phyloP scores from a whole-genome alignment of 768 basidiomycete genomes.

The Dentipellis fragilis region DNA sequence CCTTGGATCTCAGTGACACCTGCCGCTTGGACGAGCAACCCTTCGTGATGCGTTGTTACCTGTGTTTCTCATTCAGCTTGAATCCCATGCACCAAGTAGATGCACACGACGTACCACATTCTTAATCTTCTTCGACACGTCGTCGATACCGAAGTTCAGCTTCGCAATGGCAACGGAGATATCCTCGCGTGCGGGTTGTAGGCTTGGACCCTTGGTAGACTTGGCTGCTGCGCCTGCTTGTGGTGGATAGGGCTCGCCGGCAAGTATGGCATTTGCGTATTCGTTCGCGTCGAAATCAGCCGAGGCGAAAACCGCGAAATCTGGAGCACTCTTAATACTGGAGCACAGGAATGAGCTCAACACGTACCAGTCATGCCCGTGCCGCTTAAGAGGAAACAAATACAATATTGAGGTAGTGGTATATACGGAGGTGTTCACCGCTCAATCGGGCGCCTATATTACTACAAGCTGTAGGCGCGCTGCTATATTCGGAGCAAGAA shows the following conservation, averaged over 20 bases:
- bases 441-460: not conserved
- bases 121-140: slow-evolving; percentile 86
- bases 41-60: slow-evolving; percentile 79
- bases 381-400: not conserved
- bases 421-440: not conserved
- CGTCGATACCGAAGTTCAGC: slow-evolving; percentile 80
- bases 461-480: not conserved
- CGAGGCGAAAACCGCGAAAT: slow-evolving; percentile 67
- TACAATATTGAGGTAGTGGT: not conserved
- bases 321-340: slow-evolving; percentile 22
- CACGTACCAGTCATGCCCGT: not conserved
- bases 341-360: not conserved
- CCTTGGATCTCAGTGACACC: slow-evolving; percentile 61
- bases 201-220: slow-evolving; percentile 25
- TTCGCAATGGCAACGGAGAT: slow-evolving; percentile 85
- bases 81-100: not conserved
- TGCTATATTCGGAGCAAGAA: not conserved
- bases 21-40: slow-evolving; percentile 74
- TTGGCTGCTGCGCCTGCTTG: slow-evolving; percentile 19
- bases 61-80: slow-evolving; percentile 20
- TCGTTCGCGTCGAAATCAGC: slow-evolving; percentile 78
- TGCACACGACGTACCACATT: slow-evolving; percentile 44
- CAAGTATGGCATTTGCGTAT: slow-evolving; percentile 85
- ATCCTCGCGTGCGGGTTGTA: slow-evolving; percentile 69
- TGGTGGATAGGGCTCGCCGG: slow-evolving; percentile 67